Evolutionary conservation across 257 asterid species (phyloP).

Genomic region (Solanum phureja): DNA sequence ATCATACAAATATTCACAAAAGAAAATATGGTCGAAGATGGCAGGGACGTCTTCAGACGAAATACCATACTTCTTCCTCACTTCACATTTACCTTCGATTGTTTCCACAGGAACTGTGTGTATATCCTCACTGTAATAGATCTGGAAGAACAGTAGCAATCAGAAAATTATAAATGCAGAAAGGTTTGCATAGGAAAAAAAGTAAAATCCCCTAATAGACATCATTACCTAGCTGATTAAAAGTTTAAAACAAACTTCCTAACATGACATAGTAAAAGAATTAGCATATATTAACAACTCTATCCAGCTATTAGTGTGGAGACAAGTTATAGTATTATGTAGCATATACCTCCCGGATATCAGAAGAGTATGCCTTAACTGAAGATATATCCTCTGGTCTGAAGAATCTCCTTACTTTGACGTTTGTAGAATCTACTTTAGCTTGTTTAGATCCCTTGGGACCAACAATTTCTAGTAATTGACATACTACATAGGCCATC

Average conservation of each 20-base stretch:
- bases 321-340: not conserved
- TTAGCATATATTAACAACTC: not conserved
- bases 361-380: constrained; percentile 75
- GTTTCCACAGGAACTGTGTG: constrained; percentile 41
- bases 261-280: not conserved
- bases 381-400: constrained; percentile 78
- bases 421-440: constrained; percentile 32
- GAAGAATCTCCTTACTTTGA: constrained; percentile 72
- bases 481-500: constrained; percentile 66
- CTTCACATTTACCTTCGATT: constrained; percentile 82
- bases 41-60: constrained; percentile 56
- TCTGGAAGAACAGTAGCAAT: constrained; percentile 34
- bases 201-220: not conserved
- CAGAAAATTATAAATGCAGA: constrained; percentile 4
- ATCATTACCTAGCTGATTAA: not conserved
- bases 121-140: constrained; percentile 75
- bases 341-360: constrained; percentile 72
- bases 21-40: constrained; percentile 70
- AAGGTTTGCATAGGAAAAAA: not conserved
- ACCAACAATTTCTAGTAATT: constrained; percentile 55
- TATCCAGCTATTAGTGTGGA: not conserved
- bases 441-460: constrained; percentile 27
- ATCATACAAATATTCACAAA: constrained; percentile 71
- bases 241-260: not conserved
- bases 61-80: constrained; percentile 66